These are phyloP conservation scores for Meripilus lineatus DNA, from an alignment of 1,284 basidiomycete species.

Conservation along the genomic window DNA sequence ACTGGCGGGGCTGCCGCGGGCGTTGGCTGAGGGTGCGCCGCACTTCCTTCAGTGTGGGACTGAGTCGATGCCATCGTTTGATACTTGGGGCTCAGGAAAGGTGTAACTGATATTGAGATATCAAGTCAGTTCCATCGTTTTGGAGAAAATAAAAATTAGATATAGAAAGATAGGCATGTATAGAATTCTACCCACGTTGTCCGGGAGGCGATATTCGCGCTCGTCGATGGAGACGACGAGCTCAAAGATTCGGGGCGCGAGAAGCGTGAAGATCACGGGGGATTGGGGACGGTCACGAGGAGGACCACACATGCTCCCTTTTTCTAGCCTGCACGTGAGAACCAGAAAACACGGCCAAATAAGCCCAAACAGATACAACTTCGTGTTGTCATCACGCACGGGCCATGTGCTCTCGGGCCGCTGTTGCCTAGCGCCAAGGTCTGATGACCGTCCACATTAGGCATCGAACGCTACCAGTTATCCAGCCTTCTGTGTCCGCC, in stretches of 20 bases:
- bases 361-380: constrained; percentile 5
- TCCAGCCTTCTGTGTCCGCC: too few species aligned
- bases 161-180: neutral
- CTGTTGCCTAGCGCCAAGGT: neutral
- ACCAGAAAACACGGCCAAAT: constrained; percentile 21
- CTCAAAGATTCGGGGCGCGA: constrained; percentile 13
- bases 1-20: constrained; percentile 5
- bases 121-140: constrained; percentile 3
- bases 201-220: constrained; percentile 12
- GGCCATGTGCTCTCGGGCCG: neutral
- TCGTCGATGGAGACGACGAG: constrained; percentile 18
- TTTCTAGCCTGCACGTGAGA: constrained; percentile 32
- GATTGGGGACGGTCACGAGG: constrained; percentile 31
- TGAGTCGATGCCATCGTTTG: constrained; percentile 25
- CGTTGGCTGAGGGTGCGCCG: constrained; percentile 15
- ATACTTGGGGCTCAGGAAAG: neutral
- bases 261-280: constrained; percentile 31
- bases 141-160: constrained; percentile 5
- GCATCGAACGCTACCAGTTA: neutral
- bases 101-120: neutral
- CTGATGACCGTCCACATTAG: neutral
- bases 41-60: constrained; percentile 23
- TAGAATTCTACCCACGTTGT: constrained; percentile 9
- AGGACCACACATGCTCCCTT: constrained; percentile 21
- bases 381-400: neutral